Evolutionary conservation across 2,329 filamentous ascomycete genomes (phyloP).

Genomic region (Aspergillus quadrilineatus): DNA sequence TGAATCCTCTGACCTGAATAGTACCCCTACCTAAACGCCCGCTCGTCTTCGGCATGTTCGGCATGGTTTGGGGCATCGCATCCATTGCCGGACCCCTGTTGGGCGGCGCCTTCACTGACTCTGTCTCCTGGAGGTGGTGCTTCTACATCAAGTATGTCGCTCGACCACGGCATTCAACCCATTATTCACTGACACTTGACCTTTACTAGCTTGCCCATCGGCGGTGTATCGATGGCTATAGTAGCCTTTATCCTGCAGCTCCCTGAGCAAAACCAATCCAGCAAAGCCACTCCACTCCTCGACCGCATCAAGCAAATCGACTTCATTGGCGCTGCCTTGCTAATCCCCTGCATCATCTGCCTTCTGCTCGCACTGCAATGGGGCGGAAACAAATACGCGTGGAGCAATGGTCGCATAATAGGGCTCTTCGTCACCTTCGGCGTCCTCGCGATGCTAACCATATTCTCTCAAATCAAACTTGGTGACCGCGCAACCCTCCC

Average conservation of each 20-base stretch:
- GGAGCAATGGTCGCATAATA: slow-evolving; percentile 44
- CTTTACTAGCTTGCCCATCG: slow-evolving; percentile 48
- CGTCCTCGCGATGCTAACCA: slow-evolving; percentile 7
- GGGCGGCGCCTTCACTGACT: slow-evolving; percentile 14
- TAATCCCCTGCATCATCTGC: slow-evolving; percentile 54
- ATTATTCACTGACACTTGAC: background rate
- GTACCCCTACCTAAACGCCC: slow-evolving; percentile 11
- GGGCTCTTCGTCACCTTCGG: slow-evolving; percentile 38
- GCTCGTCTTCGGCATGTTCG: slow-evolving; percentile 12
- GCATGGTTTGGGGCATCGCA: slow-evolving; percentile 14
- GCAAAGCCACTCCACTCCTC: slow-evolving; percentile 3
- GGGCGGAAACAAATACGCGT: slow-evolving; percentile 55
- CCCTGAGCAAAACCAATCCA: slow-evolving; percentile 6
- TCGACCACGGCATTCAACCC: too few species aligned
- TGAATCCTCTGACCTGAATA: background rate
- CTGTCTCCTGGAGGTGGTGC: slow-evolving; percentile 17
- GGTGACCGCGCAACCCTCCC: slow-evolving; percentile 15
- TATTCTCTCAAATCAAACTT: slow-evolving; percentile 6
- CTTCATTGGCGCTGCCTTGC: slow-evolving; percentile 49
- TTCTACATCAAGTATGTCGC: slow-evolving; percentile 18
- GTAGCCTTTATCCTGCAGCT: slow-evolving; percentile 19
- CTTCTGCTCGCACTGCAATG: slow-evolving; percentile 58
- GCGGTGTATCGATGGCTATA: slow-evolving; percentile 21
- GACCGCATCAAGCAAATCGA: slow-evolving; percentile 40
- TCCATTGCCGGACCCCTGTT: slow-evolving; percentile 12